Percentiles rank a stretch among this genome's conserved stretches.
phyloP scores from a whole-genome alignment of 148 eudicot genomes.

The Rhododendron henanense region DNA sequence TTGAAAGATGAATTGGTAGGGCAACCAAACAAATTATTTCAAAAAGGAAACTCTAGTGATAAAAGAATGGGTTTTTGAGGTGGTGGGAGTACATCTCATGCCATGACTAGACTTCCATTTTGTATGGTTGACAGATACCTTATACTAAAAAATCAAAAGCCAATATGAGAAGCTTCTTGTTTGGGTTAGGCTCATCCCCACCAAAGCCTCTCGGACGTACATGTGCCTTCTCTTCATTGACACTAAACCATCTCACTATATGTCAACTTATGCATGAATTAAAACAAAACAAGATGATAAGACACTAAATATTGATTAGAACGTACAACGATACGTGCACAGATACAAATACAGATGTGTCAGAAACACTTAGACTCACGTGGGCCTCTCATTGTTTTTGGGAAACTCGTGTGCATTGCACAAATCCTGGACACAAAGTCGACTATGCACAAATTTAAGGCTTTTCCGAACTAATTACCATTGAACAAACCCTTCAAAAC shows the following conservation, averaged over 20 bases:
- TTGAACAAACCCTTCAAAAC: not conserved
- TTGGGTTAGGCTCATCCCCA: not conserved
- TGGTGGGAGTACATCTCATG: not conserved
- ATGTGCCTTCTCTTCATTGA: not conserved
- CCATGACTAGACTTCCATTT: slow-evolving; percentile 2
- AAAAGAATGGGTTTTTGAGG: not conserved
- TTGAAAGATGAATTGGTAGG: slow-evolving; percentile 1
- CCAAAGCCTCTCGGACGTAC: not conserved
- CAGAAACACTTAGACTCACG: not conserved
- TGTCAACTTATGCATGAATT: not conserved
- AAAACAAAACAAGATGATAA: not conserved
- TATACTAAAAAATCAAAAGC: not conserved
- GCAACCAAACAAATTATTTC: not conserved
- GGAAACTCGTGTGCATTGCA: no score
- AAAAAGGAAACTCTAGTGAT: not conserved
- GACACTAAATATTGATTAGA: no score
- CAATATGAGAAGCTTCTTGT: not conserved
- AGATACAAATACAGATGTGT: not conserved
- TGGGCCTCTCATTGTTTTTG: no score
- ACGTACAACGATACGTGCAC: not conserved
- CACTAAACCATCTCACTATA: not conserved
- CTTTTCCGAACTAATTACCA: no score
- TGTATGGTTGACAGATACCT: not conserved
- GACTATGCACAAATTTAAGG: no score
- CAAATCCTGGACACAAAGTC: no score